Evolutionary conservation across 164 flowering plant genomes (phyloP).

Genomic region (Platanus orientalis): DNA sequence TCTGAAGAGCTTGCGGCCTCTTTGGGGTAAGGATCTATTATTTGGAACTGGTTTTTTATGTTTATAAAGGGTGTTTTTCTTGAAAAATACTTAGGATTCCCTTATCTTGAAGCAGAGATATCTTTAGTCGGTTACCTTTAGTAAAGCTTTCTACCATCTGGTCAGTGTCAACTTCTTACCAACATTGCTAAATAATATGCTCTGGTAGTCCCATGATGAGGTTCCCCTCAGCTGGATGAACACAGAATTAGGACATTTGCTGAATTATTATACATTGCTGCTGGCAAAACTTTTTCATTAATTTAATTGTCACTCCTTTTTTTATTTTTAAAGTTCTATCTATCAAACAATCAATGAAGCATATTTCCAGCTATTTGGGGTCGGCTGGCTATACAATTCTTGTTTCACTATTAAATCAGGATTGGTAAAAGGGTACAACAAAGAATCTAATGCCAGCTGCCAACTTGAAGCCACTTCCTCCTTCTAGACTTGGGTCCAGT

Average conservation of each 20-base stretch:
- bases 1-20: constrained; percentile 94
- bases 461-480: too few relatives aligned
- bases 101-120: too few relatives aligned
- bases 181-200: background rate
- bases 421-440: too few relatives aligned
- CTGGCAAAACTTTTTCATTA: background rate
- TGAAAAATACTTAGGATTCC: background rate
- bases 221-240: background rate
- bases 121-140: background rate
- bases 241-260: background rate
- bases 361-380: too few relatives aligned
- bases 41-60: too few relatives aligned
- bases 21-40: constrained; percentile 55
- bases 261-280: background rate
- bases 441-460: too few relatives aligned
- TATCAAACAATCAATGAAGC: too few relatives aligned
- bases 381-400: too few relatives aligned
- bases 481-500: too few relatives aligned
- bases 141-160: background rate
- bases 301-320: too few relatives aligned
- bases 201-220: background rate
- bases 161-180: background rate
- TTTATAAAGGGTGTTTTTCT: background rate
- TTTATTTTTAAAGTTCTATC: too few relatives aligned
- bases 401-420: too few relatives aligned